phyloP scores from a whole-genome alignment of 805 yeast species.

The Cyberlindnera saturnus region DNA sequence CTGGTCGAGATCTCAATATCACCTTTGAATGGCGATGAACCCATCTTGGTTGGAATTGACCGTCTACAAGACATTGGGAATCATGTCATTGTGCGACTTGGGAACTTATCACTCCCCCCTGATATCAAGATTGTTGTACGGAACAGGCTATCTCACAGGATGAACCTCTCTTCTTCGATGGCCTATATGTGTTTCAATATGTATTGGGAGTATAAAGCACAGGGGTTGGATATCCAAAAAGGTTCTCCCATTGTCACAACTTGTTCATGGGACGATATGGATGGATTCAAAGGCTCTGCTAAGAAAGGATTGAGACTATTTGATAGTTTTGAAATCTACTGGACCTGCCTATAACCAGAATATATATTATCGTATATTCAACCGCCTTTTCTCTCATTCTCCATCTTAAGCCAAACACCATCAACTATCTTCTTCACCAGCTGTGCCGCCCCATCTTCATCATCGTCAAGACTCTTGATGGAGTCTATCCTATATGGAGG shows the following conservation, averaged over 20 bases:
- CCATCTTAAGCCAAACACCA: slow-evolving; percentile 41
- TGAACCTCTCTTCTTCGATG: slow-evolving; percentile 4
- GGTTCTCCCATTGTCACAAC: not conserved
- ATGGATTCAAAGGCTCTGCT: slow-evolving; percentile 62
- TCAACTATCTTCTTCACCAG: slow-evolving; percentile 44
- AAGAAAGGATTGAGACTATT: slow-evolving; percentile 48
- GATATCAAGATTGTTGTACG: slow-evolving; percentile 4
- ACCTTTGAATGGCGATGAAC: not conserved
- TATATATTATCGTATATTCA: slow-evolving; percentile 14
- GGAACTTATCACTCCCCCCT: not conserved
- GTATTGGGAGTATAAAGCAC: slow-evolving; percentile 33
- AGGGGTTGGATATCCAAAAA: slow-evolving; percentile 5
- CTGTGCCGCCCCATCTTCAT: slow-evolving; percentile 26
- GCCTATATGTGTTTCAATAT: slow-evolving; percentile 39
- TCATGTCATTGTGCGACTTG: not conserved
- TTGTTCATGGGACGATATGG: slow-evolving; percentile 45
- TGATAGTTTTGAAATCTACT: slow-evolving; percentile 26
- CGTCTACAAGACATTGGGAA: not conserved
- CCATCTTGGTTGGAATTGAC: not conserved
- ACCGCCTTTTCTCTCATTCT: slow-evolving; percentile 47
- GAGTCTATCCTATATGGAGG: slow-evolving; percentile 36
- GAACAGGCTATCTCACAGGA: not conserved
- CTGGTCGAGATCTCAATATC: not conserved
- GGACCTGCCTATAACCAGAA: not conserved
- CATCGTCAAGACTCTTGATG: slow-evolving; percentile 10